Evolutionary conservation across 306 rosid genomes (phyloP).

Genomic region (Clitoria ternatea): DNA sequence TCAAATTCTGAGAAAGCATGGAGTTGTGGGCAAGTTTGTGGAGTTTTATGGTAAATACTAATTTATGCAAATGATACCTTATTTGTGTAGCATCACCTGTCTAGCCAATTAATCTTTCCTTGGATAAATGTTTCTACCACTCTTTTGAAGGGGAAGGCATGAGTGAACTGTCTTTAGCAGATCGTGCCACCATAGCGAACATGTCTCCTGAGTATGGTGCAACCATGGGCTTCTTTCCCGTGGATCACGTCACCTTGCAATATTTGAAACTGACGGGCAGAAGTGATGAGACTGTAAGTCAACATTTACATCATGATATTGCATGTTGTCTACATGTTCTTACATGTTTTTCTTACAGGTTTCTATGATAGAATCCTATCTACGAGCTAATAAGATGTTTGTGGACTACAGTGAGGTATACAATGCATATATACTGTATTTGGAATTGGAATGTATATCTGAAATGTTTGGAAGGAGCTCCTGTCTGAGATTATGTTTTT

Average conservation of each 20-base stretch:
- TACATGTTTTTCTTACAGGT: constrained; percentile 51
- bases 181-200: constrained; percentile 96
- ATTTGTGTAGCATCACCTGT: neutral
- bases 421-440: neutral
- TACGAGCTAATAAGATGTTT: constrained; percentile 87
- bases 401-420: constrained; percentile 85
- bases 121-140: constrained; percentile 22
- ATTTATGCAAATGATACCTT: neutral
- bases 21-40: constrained; percentile 95
- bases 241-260: constrained; percentile 91
- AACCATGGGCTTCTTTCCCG: constrained; percentile 99
- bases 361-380: constrained; percentile 72
- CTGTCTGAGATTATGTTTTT: constrained; percentile 32
- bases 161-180: constrained; percentile 83
- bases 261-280: constrained; percentile 90
- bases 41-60: constrained; percentile 77
- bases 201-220: constrained; percentile 98
- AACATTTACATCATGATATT: neutral
- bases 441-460: neutral
- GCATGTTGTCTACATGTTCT: constrained; percentile 30
- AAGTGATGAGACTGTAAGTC: constrained; percentile 73
- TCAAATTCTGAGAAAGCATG: constrained; percentile 94
- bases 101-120: constrained; percentile 25
- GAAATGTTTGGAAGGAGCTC: neutral
- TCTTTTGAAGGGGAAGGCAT: constrained; percentile 79